These are phyloP conservation scores for Papilionanthe hybrid DNA, from an alignment of 116 monocot species.

Conservation along the genomic window DNA sequence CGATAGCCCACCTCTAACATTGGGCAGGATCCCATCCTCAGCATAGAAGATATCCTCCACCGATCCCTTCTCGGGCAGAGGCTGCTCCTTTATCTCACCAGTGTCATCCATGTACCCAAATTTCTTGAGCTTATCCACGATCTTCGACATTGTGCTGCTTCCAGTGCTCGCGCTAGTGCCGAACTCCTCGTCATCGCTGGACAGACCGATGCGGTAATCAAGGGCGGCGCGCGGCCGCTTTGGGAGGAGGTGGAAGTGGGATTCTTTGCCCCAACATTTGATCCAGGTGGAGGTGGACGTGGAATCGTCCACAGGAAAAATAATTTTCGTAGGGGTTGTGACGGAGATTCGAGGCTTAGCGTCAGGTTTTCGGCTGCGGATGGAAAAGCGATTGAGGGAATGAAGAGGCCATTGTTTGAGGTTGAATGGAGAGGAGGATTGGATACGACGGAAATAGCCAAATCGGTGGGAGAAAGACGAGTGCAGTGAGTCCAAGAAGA, in stretches of 20 bases:
- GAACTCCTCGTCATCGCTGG: conserved; percentile 44
- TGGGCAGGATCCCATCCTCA: conserved; percentile 62
- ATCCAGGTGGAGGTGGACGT: conserved; percentile 13
- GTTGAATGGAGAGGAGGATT: conserved; percentile 18
- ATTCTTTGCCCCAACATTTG: conserved; percentile 18
- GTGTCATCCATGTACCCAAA: conserved; percentile 64
- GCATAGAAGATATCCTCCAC: conserved; percentile 81
- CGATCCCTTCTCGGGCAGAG: conserved; percentile 61
- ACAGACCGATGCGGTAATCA: conserved; percentile 35
- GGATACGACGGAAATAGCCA: not conserved
- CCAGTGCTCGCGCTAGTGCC: conserved; percentile 53
- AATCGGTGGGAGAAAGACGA: conserved; percentile 18
- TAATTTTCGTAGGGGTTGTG: not conserved
- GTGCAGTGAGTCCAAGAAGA: conserved; percentile 18
- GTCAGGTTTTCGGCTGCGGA: conserved; percentile 7
- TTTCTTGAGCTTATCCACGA: conserved; percentile 66
- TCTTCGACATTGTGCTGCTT: conserved; percentile 71
- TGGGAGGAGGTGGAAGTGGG: conserved; percentile 15
- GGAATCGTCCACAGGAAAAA: not conserved
- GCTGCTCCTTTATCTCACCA: conserved; percentile 12
- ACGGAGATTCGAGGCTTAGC: conserved; percentile 12
- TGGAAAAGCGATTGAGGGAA: not conserved
- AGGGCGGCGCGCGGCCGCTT: conserved; percentile 23
- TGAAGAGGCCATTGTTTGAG: conserved; percentile 4
- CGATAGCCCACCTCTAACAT: conserved; percentile 53